Evolutionary conservation across 495 filamentous ascomycete species (phyloP).

Genomic region (Trichoderma virens): DNA sequence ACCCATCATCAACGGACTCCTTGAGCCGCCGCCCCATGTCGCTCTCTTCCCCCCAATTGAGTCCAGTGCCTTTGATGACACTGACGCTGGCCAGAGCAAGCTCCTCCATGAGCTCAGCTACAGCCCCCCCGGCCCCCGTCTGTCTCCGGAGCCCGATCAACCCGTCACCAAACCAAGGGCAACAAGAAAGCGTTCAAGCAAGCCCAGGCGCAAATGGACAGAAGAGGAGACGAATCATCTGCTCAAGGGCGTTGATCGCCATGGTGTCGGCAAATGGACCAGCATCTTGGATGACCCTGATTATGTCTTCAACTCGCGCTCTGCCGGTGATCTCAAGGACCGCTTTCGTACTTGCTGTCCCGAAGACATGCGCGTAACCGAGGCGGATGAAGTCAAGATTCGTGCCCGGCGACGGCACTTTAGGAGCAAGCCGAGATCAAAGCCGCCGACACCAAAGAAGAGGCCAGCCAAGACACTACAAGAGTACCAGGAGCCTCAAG

Average conservation of each 20-base stretch:
- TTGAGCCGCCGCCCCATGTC: conserved; percentile 67
- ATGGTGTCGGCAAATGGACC: conserved; percentile 85
- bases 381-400: conserved; percentile 19
- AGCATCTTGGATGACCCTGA: conserved; percentile 68
- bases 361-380: conserved; percentile 35
- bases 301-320: conserved; percentile 67
- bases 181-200: conserved; percentile 35
- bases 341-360: conserved; percentile 75
- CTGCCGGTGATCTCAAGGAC: conserved; percentile 79
- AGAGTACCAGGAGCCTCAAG: conserved; percentile 16
- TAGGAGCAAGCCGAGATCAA: background rate
- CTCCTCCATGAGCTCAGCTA: conserved; percentile 2
- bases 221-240: conserved; percentile 76
- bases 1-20: conserved; percentile 65
- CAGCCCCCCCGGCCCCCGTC: background rate
- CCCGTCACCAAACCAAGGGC: conserved; percentile 23
- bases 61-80: conserved; percentile 40
- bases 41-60: conserved; percentile 67
- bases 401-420: background rate
- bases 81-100: conserved; percentile 13
- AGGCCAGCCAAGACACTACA: conserved; percentile 11
- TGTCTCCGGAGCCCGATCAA: conserved; percentile 32
- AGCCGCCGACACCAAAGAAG: conserved; percentile 12
- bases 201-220: conserved; percentile 61
- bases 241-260: conserved; percentile 66